Evolutionary conservation across 75 land plant genomes (phyloP).

Genomic region (Cunninghamia lanceolata): DNA sequence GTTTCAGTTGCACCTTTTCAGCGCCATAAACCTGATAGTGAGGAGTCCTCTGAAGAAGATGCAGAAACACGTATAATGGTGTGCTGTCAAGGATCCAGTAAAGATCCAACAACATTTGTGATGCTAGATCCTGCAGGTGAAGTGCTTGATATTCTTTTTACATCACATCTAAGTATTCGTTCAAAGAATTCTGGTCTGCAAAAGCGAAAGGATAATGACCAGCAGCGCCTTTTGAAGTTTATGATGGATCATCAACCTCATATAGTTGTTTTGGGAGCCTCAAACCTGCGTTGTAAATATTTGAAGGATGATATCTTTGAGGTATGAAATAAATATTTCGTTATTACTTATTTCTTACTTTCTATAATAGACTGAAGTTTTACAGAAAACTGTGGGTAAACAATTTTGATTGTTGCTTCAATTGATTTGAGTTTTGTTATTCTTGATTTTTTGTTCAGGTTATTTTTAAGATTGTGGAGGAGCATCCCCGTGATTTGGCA

Average conservation of each 20-base stretch:
- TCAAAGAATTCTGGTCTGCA: conserved; percentile 64
- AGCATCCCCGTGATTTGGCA: conserved; percentile 81
- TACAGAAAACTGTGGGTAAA: not conserved
- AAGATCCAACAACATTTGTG: conserved; percentile 92
- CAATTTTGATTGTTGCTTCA: not conserved
- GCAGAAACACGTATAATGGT: conserved; percentile 76
- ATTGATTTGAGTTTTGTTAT: conserved; percentile 1
- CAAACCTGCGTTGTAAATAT: conserved; percentile 59
- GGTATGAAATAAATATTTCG: conserved; percentile 29
- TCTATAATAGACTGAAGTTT: not conserved
- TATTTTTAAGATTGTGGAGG: conserved; percentile 84
- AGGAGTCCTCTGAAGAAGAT: conserved; percentile 53
- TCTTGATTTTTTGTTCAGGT: conserved; percentile 33
- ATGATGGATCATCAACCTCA: conserved; percentile 92
- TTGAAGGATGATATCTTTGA: conserved; percentile 78
- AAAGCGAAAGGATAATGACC: conserved; percentile 82
- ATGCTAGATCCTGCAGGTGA: conserved; percentile 95
- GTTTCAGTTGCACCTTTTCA: conserved; percentile 81
- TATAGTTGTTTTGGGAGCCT: conserved; percentile 83
- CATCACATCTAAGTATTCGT: conserved; percentile 63
- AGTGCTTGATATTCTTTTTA: conserved; percentile 70
- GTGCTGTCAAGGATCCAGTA: conserved; percentile 86
- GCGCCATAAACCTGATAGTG: conserved; percentile 29
- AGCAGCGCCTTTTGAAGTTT: conserved; percentile 77
- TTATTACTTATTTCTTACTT: not conserved